phyloP scores from a whole-genome alignment of 2,329 filamentous ascomycete genomes.

The Fonsecaea monophora region DNA sequence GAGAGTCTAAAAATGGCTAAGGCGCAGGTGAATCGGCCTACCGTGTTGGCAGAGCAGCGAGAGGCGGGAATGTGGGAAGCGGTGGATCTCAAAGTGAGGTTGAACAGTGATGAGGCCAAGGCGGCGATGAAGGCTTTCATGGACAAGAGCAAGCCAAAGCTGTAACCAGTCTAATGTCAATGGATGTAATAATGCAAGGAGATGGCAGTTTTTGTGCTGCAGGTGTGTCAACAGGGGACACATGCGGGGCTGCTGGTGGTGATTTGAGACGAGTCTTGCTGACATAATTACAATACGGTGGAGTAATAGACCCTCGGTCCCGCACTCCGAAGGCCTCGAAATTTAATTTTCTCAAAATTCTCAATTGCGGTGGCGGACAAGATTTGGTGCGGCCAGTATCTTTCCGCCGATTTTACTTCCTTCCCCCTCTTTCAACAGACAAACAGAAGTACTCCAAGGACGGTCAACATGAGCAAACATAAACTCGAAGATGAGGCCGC shows the following conservation, averaged over 20 bases:
- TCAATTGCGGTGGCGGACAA: slow-evolving; percentile 1
- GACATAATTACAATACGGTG: background rate
- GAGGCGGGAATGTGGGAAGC: slow-evolving; percentile 4
- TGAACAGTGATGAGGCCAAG: slow-evolving; percentile 3
- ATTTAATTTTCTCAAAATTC: slow-evolving; percentile 3
- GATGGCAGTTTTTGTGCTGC: background rate
- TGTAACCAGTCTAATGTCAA: background rate
- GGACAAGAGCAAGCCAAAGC: slow-evolving; percentile 3
- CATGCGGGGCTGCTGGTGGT: background rate
- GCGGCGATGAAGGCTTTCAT: slow-evolving; percentile 3
- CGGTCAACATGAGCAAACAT: slow-evolving; percentile 37
- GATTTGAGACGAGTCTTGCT: background rate
- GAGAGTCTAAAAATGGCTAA: slow-evolving; percentile 3
- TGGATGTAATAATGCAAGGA: background rate
- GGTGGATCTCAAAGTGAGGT: background rate
- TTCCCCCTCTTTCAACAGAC: background rate
- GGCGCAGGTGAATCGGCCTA: background rate
- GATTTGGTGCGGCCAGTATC: slow-evolving; percentile 1
- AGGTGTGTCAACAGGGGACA: no score
- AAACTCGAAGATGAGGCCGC: slow-evolving; percentile 35
- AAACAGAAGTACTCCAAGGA: background rate
- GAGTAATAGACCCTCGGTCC: background rate
- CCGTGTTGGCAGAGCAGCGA: background rate
- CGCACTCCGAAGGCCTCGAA: background rate
- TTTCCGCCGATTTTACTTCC: background rate